phyloP scores from a whole-genome alignment of 345 rosid species.

The Populus nigra region DNA sequence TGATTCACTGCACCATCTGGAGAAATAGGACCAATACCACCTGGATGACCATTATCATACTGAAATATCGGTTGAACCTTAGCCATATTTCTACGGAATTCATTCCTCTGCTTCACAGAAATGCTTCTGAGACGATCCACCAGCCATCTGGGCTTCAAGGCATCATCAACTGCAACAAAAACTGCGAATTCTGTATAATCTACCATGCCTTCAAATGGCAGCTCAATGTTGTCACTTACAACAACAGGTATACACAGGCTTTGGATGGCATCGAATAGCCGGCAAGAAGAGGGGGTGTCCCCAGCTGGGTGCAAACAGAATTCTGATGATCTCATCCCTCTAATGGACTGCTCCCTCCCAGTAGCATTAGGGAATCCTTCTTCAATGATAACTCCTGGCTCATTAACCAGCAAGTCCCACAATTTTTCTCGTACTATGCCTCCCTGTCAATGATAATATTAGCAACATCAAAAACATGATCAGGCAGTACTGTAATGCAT shows the following conservation, averaged over 20 bases:
- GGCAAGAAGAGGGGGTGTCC: conserved; percentile 94
- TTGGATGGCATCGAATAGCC: conserved; percentile 92
- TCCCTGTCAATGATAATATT: conserved; percentile 46
- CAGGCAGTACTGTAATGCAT: not conserved
- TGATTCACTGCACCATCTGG: conserved; percentile 80
- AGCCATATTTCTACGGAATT: conserved; percentile 53
- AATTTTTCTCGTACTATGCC: conserved; percentile 76
- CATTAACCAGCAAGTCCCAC: conserved; percentile 75
- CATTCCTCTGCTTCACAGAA: conserved; percentile 48
- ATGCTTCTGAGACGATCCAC: conserved; percentile 53
- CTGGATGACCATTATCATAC: conserved; percentile 59
- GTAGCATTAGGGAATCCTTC: conserved; percentile 98
- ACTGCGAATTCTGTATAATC: conserved; percentile 77
- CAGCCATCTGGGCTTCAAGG: conserved; percentile 72
- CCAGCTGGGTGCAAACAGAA: conserved; percentile 98
- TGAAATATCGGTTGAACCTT: conserved; percentile 57
- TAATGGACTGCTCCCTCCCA: conserved; percentile 81
- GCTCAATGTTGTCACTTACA: conserved; percentile 81
- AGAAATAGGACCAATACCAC: conserved; percentile 70
- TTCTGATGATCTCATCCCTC: conserved; percentile 86
- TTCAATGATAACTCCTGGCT: conserved; percentile 63
- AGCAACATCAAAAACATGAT: not conserved
- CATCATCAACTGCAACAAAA: conserved; percentile 65
- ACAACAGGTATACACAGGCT: conserved; percentile 93
- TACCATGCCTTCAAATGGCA: conserved; percentile 83